Percentiles rank a stretch among this genome's conserved stretches.
Conservation (phyloP, 2,329 filamentous ascomycete genomes). For the Allantophomopsis lycopodina region DNA sequence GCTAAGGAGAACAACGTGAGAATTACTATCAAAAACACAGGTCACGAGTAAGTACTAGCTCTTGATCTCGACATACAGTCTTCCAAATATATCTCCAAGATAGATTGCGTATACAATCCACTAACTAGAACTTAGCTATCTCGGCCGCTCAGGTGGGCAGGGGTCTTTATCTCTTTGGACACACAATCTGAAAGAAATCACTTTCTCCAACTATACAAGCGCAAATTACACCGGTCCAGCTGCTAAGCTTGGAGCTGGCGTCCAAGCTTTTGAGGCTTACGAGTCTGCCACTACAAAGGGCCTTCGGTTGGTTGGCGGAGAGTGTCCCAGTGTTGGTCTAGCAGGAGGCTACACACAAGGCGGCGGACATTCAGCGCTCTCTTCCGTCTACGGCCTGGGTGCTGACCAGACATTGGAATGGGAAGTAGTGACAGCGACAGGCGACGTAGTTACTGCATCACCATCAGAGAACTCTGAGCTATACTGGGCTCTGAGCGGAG, state of each 20-base stretch:
- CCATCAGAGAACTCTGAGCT: slow-evolving; percentile 26
- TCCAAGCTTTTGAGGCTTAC: too few relatives aligned
- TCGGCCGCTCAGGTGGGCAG: slow-evolving; percentile 3
- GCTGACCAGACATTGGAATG: too few relatives aligned
- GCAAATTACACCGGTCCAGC: not conserved
- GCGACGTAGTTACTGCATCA: slow-evolving; percentile 17
- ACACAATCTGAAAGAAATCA: slow-evolving; percentile 1
- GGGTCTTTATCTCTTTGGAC: slow-evolving; percentile 1
- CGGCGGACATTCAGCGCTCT: too few relatives aligned
- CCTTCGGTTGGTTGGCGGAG: too few relatives aligned
- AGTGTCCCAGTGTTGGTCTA: too few relatives aligned
- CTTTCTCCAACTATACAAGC: not conserved
- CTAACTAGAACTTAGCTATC: slow-evolving; percentile 1
- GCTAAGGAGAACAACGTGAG: slow-evolving; percentile 28
- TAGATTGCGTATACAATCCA: too few relatives aligned
- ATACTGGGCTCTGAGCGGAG: slow-evolving; percentile 33
- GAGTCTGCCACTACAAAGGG: too few relatives aligned
- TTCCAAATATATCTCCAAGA: too few relatives aligned
- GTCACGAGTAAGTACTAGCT: slow-evolving; percentile 20
- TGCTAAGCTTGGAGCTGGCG: too few relatives aligned
- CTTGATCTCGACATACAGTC: not conserved
- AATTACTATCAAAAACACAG: slow-evolving; percentile 27
- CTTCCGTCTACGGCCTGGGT: too few relatives aligned
- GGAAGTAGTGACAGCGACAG: too few relatives aligned
- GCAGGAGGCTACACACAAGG: too few relatives aligned